A percentile compares a stretch with the other conserved stretches of the same genome.
These are phyloP conservation scores for Marasmius sp. DNA, from an alignment of 1,284 basidiomycete species.

Conservation along the genomic window DNA sequence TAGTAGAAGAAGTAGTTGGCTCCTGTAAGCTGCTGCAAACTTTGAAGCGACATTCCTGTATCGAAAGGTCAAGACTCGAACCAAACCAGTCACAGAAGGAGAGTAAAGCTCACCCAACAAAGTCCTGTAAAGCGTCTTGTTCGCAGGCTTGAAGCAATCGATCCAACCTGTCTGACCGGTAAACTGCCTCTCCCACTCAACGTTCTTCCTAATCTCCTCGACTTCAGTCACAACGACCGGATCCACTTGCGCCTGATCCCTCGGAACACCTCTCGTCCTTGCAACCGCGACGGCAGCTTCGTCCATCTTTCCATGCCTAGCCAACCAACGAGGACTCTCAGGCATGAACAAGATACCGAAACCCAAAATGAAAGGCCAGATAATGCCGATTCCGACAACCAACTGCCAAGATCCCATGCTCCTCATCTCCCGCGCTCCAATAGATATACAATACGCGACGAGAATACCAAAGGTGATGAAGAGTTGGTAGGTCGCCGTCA, in stretches of 20 bases:
- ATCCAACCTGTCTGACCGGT: constrained; percentile 47
- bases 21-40: constrained; percentile 76
- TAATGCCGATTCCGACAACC: constrained; percentile 68
- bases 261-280: neutral
- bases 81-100: constrained; percentile 11
- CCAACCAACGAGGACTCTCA: constrained; percentile 74
- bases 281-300: neutral
- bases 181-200: constrained; percentile 41
- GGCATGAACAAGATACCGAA: constrained; percentile 77
- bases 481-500: constrained; percentile 72
- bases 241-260: constrained; percentile 30
- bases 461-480: constrained; percentile 80
- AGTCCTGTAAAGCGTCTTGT: constrained; percentile 63
- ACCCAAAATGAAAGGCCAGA: constrained; percentile 68
- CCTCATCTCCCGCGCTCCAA: constrained; percentile 50
- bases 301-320: constrained; percentile 36
- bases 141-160: constrained; percentile 55
- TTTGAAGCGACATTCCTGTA: constrained; percentile 64
- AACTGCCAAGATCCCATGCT: constrained; percentile 63
- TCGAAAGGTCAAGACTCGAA: constrained; percentile 14
- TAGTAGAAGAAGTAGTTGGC: constrained; percentile 74
- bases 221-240: constrained; percentile 47
- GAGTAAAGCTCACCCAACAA: constrained; percentile 39
- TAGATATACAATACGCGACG: constrained; percentile 67
- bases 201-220: constrained; percentile 48